A percentile compares a stretch with the other conserved stretches of the same genome.
Evolutionary conservation across 805 yeast genomes (phyloP).

Genomic region (Pichia cabralensis): DNA sequence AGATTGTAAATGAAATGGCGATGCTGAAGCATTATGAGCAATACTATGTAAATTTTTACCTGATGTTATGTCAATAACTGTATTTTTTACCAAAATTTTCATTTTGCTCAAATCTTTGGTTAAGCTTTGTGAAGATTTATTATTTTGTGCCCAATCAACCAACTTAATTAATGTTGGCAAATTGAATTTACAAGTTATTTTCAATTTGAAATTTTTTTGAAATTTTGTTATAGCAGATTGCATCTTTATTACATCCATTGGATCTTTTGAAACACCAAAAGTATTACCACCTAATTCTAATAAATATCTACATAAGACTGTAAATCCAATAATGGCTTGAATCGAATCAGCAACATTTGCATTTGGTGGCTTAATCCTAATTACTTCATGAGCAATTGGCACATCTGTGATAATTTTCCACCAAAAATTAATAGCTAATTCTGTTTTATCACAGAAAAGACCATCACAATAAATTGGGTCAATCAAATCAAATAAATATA

Average conservation of each 20-base stretch:
- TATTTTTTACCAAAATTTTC: conserved; percentile 26
- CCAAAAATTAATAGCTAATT: conserved; percentile 64
- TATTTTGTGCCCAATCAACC: conserved; percentile 14
- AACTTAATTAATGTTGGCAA: conserved; percentile 17
- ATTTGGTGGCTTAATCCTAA: conserved; percentile 16
- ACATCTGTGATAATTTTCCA: conserved; percentile 48
- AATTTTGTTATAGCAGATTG: conserved; percentile 60
- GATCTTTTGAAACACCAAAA: conserved; percentile 66
- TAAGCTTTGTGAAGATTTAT: conserved; percentile 27
- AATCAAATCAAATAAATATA: conserved; percentile 68
- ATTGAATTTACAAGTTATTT: conserved; percentile 14
- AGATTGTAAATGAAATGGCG: conserved; percentile 14
- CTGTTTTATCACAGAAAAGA: conserved; percentile 67
- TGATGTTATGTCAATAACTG: conserved; percentile 28
- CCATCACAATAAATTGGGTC: conserved; percentile 75
- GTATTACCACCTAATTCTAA: conserved; percentile 46
- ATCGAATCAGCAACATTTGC: conserved; percentile 38
- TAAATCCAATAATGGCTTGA: conserved; percentile 70
- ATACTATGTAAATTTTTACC: conserved; percentile 25
- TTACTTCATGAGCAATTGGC: conserved; percentile 14
- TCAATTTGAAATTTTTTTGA: conserved; percentile 38
- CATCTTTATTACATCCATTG: conserved; percentile 66
- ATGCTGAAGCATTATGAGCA: conserved; percentile 15
- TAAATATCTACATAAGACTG: conserved; percentile 55
- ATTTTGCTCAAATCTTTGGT: conserved; percentile 27